Conservation (phyloP, 164 flowering plant species). For the Cinnamomum micranthum region DNA sequence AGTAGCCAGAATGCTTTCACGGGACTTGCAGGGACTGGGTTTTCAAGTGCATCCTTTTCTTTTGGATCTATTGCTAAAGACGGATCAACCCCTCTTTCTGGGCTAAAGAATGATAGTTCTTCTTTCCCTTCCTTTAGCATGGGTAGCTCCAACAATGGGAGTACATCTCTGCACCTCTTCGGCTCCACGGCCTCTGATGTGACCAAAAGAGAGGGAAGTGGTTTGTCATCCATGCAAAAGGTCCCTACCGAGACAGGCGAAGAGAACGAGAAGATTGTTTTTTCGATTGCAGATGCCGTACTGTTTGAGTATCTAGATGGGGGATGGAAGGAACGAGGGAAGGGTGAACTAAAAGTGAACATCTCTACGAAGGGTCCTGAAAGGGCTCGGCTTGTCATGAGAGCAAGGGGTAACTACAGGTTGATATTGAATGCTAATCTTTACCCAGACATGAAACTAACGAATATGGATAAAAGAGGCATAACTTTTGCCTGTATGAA, state of each 20-base stretch:
- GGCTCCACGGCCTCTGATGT: slow-evolving; percentile 37
- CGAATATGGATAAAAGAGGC: slow-evolving; percentile 87
- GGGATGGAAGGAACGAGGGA: slow-evolving; percentile 95
- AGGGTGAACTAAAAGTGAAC: slow-evolving; percentile 89
- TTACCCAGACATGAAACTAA: slow-evolving; percentile 86
- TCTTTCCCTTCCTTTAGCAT: slow-evolving; percentile 37
- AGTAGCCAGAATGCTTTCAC: slow-evolving; percentile 89
- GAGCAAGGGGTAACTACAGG: slow-evolving; percentile 75
- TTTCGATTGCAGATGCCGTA: slow-evolving; percentile 64
- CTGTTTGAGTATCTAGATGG: slow-evolving; percentile 77
- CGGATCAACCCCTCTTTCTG: slow-evolving; percentile 41
- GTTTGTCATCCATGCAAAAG: slow-evolving; percentile 54
- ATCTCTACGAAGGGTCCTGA: slow-evolving; percentile 44
- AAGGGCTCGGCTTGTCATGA: slow-evolving; percentile 76
- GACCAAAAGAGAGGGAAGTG: slow-evolving; percentile 44
- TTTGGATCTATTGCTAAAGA: slow-evolving; percentile 62
- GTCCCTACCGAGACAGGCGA: slow-evolving; percentile 90
- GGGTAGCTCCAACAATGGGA: slow-evolving; percentile 57
- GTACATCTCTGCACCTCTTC: slow-evolving; percentile 44
- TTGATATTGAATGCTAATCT: slow-evolving; percentile 80
- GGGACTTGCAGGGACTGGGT: slow-evolving; percentile 84
- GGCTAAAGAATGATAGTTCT: slow-evolving; percentile 36
- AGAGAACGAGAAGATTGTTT: slow-evolving; percentile 76
- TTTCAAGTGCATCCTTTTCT: slow-evolving; percentile 69
- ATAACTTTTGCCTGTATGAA: slow-evolving; percentile 85